phyloP scores from a whole-genome alignment of 805 yeast genomes.

The Yarrowia keelungensis region DNA sequence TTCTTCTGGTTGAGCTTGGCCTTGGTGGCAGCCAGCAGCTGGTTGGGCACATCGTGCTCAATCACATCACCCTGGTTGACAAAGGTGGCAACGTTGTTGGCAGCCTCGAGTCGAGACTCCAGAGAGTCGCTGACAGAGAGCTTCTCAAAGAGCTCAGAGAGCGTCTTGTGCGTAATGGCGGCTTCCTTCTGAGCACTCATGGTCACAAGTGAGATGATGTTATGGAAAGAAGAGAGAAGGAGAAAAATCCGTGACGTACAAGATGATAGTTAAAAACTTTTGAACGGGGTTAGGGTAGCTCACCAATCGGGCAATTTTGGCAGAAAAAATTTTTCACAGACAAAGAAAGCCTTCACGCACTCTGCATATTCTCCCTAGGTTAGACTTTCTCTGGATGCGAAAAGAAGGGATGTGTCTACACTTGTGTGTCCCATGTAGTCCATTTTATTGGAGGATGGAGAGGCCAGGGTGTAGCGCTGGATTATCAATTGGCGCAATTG shows the following conservation, averaged over 20 bases:
- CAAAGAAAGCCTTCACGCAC: constrained; percentile 17
- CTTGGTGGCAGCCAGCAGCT: constrained; percentile 79
- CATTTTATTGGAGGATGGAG: constrained; percentile 16
- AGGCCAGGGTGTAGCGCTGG: background rate
- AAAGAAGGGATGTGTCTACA: background rate
- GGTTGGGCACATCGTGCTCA: constrained; percentile 96
- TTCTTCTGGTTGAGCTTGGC: constrained; percentile 83
- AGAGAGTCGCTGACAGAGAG: constrained; percentile 80
- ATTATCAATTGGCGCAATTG: constrained; percentile 17
- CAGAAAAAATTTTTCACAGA: constrained; percentile 37
- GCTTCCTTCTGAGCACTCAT: constrained; percentile 40
- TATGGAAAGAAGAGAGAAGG: constrained; percentile 9
- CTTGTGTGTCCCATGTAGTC: constrained; percentile 22
- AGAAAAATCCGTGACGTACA: constrained; percentile 14
- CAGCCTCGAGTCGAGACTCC: constrained; percentile 84
- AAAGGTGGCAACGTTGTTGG: constrained; percentile 88
- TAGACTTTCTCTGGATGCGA: too few species aligned
- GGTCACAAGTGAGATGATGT: constrained; percentile 37
- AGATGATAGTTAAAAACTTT: constrained; percentile 37
- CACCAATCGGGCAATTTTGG: background rate
- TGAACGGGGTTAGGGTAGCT: constrained; percentile 14
- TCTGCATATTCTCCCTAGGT: too few species aligned
- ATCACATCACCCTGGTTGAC: constrained; percentile 89
- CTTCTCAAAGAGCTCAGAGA: constrained; percentile 84
- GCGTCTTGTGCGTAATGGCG: constrained; percentile 39